Evolutionary conservation across 2,329 filamentous ascomycete species (phyloP).

Genomic region (Ilyonectria mors-panacis): DNA sequence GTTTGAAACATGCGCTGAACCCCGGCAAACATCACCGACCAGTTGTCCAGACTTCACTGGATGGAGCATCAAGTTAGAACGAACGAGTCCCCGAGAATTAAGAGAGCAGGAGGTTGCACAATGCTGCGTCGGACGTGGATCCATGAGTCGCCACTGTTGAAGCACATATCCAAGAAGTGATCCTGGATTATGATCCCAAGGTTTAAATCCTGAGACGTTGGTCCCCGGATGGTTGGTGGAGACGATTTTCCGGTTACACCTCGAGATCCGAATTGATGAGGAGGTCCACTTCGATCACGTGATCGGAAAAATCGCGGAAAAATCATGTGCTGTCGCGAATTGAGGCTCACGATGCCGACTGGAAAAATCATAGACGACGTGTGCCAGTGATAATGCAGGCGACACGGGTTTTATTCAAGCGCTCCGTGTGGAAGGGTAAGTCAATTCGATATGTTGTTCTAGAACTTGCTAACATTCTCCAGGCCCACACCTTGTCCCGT

Average conservation of each 20-base stretch:
- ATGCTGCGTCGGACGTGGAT: neutral
- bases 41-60: neutral
- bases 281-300: slow-evolving; percentile 18
- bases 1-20: neutral
- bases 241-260: neutral
- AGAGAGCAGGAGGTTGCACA: neutral
- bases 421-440: slow-evolving; percentile 91
- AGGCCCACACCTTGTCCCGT: slow-evolving; percentile 71
- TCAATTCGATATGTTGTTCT: neutral
- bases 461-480: slow-evolving; percentile 39
- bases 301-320: slow-evolving; percentile 40
- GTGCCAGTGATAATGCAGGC: slow-evolving; percentile 72
- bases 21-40: neutral
- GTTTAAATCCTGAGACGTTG: slow-evolving; percentile 9
- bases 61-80: neutral
- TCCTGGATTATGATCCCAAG: neutral
- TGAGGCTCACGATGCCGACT: slow-evolving; percentile 34
- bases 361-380: slow-evolving; percentile 45
- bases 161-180: neutral
- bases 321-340: slow-evolving; percentile 35
- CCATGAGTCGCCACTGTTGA: neutral
- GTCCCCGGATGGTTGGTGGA: slow-evolving; percentile 10
- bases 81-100: neutral
- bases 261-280: slow-evolving; percentile 10
- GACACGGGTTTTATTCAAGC: slow-evolving; percentile 77